Percentiles rank a stretch among this genome's conserved stretches.
Evolutionary conservation across 2,329 filamentous ascomycete genomes (phyloP).

Genomic region (Dendryphion nanum): DNA sequence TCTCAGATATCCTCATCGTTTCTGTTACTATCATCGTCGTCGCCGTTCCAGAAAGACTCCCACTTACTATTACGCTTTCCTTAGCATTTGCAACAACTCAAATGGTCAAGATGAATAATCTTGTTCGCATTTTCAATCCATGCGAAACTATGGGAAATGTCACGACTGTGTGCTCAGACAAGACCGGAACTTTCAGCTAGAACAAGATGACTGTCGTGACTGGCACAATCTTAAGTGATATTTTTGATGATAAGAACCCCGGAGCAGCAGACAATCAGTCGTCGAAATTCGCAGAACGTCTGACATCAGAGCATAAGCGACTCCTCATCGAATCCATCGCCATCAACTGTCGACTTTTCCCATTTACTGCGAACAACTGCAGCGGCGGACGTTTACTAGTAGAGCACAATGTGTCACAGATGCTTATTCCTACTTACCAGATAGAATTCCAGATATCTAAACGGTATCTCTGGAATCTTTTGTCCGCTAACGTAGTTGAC

Average conservation of each 20-base stretch:
- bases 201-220: constrained; percentile 45
- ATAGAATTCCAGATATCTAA: constrained; percentile 1
- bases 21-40: constrained; percentile 44
- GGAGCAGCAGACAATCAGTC: constrained; percentile 44
- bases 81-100: constrained; percentile 37
- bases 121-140: constrained; percentile 30
- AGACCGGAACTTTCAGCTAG: constrained; percentile 23
- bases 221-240: constrained; percentile 30
- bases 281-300: constrained; percentile 41
- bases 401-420: constrained; percentile 1
- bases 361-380: constrained; percentile 1
- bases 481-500: neutral
- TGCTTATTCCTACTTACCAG: constrained; percentile 1
- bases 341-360: constrained; percentile 30
- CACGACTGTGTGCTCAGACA: constrained; percentile 37
- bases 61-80: constrained; percentile 33
- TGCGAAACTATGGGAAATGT: constrained; percentile 39
- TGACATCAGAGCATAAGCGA: constrained; percentile 36
- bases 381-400: neutral
- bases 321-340: constrained; percentile 22
- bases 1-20: too few relatives aligned
- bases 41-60: constrained; percentile 42
- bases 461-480: constrained; percentile 1
- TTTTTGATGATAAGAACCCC: constrained; percentile 54
- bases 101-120: constrained; percentile 37